These are phyloP conservation scores for Circinella umbellata DNA, from an alignment of 371 early-diverging fungal genomes.

Conservation along the genomic window DNA sequence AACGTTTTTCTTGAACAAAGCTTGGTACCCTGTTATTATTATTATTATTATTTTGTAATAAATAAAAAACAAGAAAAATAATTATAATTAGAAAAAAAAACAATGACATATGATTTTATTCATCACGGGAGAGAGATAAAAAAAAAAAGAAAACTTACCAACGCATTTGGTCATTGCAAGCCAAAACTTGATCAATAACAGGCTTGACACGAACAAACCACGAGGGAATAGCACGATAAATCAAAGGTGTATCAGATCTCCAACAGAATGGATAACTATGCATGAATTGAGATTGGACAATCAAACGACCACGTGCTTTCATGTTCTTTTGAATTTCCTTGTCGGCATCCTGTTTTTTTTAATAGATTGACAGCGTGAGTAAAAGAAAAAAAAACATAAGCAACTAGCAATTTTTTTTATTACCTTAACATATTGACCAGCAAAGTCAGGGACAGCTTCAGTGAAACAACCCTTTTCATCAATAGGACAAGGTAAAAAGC, in stretches of 20 bases:
- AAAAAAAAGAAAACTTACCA: constrained; percentile 62
- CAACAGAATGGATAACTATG: constrained; percentile 98
- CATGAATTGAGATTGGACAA: constrained; percentile 87
- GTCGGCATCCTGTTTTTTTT: constrained; percentile 80
- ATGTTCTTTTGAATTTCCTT: constrained; percentile 94
- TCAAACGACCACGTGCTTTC: constrained; percentile 84
- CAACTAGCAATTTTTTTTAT: no score
- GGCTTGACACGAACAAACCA: constrained; percentile 99
- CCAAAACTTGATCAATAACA: constrained; percentile 85
- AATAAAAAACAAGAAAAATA: neutral
- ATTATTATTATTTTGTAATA: no score
- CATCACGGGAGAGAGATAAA: no score
- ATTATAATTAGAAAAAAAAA: neutral
- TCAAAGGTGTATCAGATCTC: constrained; percentile 99
- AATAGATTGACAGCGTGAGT: neutral
- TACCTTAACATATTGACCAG: constrained; percentile 91
- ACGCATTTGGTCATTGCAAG: constrained; percentile 89
- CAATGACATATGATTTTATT: neutral
- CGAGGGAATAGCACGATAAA: constrained; percentile 98
- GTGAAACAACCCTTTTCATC: constrained; percentile 95
- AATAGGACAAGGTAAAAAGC: constrained; percentile 94
- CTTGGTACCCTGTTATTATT: constrained; percentile 78
- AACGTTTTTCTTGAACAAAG: constrained; percentile 98
- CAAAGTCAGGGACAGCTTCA: constrained; percentile 82
- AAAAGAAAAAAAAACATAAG: neutral